Base-by-base conservation (phyloP, 305 asterid species). In the Rubia occidens region DNA sequence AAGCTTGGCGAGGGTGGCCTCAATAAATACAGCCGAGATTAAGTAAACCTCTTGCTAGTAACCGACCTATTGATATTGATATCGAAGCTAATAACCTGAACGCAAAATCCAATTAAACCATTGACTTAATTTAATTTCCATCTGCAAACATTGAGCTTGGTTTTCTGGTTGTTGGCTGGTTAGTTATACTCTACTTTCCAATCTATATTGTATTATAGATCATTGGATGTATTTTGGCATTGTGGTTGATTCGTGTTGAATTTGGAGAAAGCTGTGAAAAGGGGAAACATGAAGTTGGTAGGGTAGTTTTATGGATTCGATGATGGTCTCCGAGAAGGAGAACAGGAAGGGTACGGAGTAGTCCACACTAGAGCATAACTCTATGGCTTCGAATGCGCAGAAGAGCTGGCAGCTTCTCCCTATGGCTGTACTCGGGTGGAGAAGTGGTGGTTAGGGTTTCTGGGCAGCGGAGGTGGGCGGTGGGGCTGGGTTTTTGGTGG, bases 281-380 rank as follows among this genome's bases (percentile, higher is more conserved):
- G 24, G 24, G 24, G 24, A 24, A 24, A 24, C 24, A 24, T 24
- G 24, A 24, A 24, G 24, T 24, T 24, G 24, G 24, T 24, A 3
- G 17, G 17, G 3, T 3, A 1, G 54, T 47, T 8, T 4, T 47
- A 3, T 89, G 59, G 96, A 79, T 66, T 92, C 91, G 75, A 89
- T 88, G 60, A 92, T 76, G 20, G 96, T 72, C 60, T 56, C 82
- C 45, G 95, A 96, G 74, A 88, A 89, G 29, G 79, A 24, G 24
- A 24, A 24, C 24, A 24, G 60, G 10, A 24, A 24, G 24, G 24
- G 24, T 24, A 87, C 26, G 17, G 88, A 76, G 71, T 83, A 81
- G 75, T 85, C 86, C 58, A 89, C 91, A 77, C 97, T 95, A 78
- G 84, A 83, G 80, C 80, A 78, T 45, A 80, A 69, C 77, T 79